Evolutionary conservation across 208 protist species (phyloP), one percentile per base, ranked within the genome.

Genomic region (Leptomonas seymouri): DNA sequence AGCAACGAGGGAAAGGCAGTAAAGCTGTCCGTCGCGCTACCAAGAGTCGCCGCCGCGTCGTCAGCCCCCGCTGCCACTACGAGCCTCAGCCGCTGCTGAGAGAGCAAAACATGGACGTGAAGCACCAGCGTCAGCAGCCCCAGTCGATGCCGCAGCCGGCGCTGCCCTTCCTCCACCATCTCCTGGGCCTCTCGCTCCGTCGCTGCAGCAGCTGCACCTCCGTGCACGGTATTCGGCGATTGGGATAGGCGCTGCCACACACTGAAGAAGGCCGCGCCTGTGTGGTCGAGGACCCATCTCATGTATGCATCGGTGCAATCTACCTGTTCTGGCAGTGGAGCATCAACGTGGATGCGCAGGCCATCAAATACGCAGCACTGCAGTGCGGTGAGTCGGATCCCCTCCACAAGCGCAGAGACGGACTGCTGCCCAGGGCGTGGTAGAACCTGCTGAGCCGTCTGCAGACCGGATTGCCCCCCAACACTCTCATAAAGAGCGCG

Each of bases 371-470:
- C 8, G 45, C 86, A 66, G 16, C 63, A 78, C 49, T 80, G 77
- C 46, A 92, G 62, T 12, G 81, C 84, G 12, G 88, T 59, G n/a
- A 92, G 80, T 25, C 86, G 90, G 14, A 93, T 73, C 30, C 73
- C 84, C 70, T 93, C 86, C 53, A 91, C 67, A 0, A 91, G 71
- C n/a, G 82, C 79, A 34, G 66, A 77, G 27, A 83, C 58, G 14
- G 81, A 73, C 60, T 85, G 81, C 45, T 80, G 76, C 18, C 75
- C 51, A 15, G 78, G 82, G 14, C 78, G 73, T 14, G 56, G 78
- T 41, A 94, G 75, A 53, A 91, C 46, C 75, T 89, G 80, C 57
- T 61, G 53, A 0, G 84, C 89, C 11, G 86, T 94, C 34, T 71
- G 78, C 55, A 84, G 63, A 9, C 72, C 71, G 5, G 81, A 23